Evolutionary conservation across 768 basidiomycete genomes (phyloP).

Genomic region (Hygrocybe punicea): DNA sequence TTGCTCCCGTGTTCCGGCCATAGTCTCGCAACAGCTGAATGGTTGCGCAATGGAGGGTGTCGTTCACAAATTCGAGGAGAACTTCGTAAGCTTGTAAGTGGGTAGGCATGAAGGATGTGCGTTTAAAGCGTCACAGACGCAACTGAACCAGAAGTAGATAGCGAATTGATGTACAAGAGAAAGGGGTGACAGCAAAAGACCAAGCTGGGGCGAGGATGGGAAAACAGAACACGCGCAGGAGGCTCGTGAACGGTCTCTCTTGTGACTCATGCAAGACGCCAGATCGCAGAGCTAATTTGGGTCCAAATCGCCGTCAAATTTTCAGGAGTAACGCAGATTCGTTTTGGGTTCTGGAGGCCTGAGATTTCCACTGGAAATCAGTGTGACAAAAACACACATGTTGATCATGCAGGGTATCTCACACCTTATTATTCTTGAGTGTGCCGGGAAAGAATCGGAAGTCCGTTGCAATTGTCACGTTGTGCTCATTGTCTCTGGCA

Average conservation of each 20-base stretch:
- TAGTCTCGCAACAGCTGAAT: constrained; percentile 65
- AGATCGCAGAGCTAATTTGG: background rate
- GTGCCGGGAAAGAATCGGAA: background rate
- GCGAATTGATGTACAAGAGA: constrained; percentile 10
- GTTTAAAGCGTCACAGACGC: constrained; percentile 35
- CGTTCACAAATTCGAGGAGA: constrained; percentile 66
- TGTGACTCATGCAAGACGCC: too few relatives aligned
- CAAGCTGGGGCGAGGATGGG: constrained; percentile 4
- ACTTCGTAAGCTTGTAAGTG: constrained; percentile 59
- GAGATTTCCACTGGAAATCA: background rate
- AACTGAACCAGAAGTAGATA: constrained; percentile 11
- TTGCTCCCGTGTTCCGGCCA: constrained; percentile 50
- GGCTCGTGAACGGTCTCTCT: background rate
- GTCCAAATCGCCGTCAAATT: background rate
- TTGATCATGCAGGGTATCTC: background rate
- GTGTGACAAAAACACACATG: constrained; percentile 7
- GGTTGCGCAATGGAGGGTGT: constrained; percentile 60
- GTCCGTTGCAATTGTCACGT: background rate
- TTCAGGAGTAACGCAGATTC: background rate
- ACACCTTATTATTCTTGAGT: background rate
- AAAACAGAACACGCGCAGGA: background rate
- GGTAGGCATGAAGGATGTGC: constrained; percentile 50
- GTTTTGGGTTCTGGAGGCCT: background rate
- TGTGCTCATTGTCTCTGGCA: background rate
- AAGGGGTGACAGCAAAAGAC: constrained; percentile 19